phyloP scores from a whole-genome alignment of 2,329 filamentous ascomycete genomes.

The Penicillium italicum region DNA sequence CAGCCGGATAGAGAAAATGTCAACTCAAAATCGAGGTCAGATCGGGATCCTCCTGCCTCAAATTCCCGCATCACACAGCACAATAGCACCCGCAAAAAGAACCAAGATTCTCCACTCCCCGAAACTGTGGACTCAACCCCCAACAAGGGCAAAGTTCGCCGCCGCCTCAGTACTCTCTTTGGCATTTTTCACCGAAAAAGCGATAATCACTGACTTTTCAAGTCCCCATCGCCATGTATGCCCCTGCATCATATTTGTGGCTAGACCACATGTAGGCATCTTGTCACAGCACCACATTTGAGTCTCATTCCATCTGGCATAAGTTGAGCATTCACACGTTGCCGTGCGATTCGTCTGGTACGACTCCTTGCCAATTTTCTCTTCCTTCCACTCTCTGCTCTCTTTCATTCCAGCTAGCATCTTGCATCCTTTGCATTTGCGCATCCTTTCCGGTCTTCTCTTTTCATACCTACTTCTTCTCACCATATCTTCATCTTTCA shows the following conservation, averaged over 20 bases:
- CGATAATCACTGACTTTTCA: conserved; percentile 19
- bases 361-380: not conserved
- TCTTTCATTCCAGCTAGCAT: conserved; percentile 2
- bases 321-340: conserved; percentile 13
- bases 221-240: conserved; percentile 8
- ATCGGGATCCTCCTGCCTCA: not conserved
- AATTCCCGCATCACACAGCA: not conserved
- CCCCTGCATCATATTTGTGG: conserved; percentile 18
- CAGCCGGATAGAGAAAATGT: not conserved
- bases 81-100: not conserved
- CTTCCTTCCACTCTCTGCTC: not conserved
- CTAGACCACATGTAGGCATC: conserved; percentile 9
- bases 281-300: conserved; percentile 6
- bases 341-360: conserved; percentile 14
- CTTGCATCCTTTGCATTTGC: conserved; percentile 1
- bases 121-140: conserved; percentile 5
- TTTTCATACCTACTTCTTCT: not conserved
- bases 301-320: conserved; percentile 14
- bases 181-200: conserved; percentile 27
- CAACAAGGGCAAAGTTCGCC: conserved; percentile 32
- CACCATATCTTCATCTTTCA: not conserved
- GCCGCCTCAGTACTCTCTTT: conserved; percentile 33
- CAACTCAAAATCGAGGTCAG: not conserved
- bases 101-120: conserved; percentile 7
- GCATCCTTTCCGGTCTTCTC: not conserved